Evolutionary conservation across 208 protist species (phyloP), one percentile per base, ranked within the genome.

Genomic region (Leishmania tarentolae): DNA sequence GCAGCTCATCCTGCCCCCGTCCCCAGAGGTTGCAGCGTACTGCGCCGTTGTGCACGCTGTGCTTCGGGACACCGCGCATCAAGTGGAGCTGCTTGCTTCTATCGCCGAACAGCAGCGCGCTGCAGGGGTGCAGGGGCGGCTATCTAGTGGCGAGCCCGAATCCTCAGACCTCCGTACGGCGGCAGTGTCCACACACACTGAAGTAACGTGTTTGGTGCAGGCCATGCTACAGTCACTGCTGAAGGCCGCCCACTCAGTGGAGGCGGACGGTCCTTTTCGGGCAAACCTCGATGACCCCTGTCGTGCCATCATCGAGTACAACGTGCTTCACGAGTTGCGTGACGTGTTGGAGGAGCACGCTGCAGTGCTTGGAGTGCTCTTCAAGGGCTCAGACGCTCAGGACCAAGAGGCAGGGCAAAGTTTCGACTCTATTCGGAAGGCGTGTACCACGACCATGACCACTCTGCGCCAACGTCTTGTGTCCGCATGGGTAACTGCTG

Each of bases 1-100:
- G 56, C 79, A 88, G 44, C 85, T 94, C 59, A 80, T 97, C 28
- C 83, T 97, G 31, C 91, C 91, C 0, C 72, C 81, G 19, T 90
- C 94, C 35, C 88, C 94, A 31, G 94, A 97, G 76, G 68, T 95
- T 50, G 53, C 70, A 66, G 84, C 80, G 63, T 91, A 84, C 66
- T 77, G 94, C 66, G 75, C 70, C 46, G 77, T 92, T 50, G 77
- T 96, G 56, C 44, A 80, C 11, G 24, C 76, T 6, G 83, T 92
- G 19, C 78, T 94, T 8, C 53, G 85, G 21, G 93, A 93, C 37
- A 82, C 86, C 17, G 77, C 75, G 31, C 88, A 87, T 65, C 93
- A 95, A 88, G 76, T 68, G 7, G 83, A 88, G 63, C 74, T 93
- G 11, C 87, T 95, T 57, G 76, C 82, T 19, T 84, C 91, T 53